These are phyloP conservation scores for Capronia americana DNA, from an alignment of 2,329 filamentous ascomycete species.

Conservation along the genomic window DNA sequence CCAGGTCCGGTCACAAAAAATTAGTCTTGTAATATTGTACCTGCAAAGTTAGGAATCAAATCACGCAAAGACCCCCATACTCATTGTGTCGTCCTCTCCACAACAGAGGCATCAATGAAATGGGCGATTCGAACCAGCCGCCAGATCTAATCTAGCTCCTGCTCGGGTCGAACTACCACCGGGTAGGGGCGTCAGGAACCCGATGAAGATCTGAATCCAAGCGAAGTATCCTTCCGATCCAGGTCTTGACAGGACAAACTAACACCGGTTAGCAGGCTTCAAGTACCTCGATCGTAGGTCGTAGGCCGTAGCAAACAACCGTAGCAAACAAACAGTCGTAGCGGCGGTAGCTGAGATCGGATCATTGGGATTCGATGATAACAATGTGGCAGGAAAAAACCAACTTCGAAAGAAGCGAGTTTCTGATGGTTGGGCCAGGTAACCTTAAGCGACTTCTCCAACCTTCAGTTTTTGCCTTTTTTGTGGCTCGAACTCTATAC, in stretches of 20 bases:
- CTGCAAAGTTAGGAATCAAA: neutral
- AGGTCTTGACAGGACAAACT: conserved; percentile 2
- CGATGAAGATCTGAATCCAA: neutral
- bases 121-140: conserved; percentile 1
- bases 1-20: neutral
- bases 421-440: neutral
- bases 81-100: conserved; percentile 1
- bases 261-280: neutral
- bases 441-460: neutral
- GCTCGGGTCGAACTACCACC: conserved; percentile 5
- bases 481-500: neutral
- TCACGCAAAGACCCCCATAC: conserved; percentile 12
- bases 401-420: neutral
- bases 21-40: neutral
- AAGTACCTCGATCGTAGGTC: neutral
- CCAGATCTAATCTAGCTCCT: neutral
- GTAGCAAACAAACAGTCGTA: neutral
- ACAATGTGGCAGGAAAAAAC: conserved; percentile 2
- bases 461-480: neutral
- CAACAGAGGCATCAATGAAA: conserved; percentile 2
- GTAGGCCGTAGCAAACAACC: neutral
- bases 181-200: conserved; percentile 4
- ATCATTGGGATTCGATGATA: conserved; percentile 1
- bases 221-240: neutral
- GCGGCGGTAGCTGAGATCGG: conserved; percentile 1